Conservation (phyloP, 2,329 filamentous ascomycete species). For the Aspergillus chevalieri region DNA sequence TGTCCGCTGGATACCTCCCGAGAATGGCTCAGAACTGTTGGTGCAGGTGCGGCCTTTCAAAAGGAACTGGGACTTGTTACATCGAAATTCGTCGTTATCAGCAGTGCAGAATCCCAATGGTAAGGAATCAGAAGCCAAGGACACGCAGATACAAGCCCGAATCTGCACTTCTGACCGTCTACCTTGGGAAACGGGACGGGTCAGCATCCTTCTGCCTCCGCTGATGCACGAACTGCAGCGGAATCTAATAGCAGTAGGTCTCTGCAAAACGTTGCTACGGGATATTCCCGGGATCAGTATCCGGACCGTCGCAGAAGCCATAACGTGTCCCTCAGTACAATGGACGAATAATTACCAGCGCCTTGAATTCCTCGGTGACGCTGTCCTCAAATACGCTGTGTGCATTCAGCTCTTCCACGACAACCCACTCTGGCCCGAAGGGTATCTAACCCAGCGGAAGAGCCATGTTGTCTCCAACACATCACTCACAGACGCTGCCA, state of each 20-base stretch:
- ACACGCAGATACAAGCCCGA: too few species aligned
- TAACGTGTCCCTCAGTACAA: conserved; percentile 58
- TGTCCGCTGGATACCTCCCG: too few species aligned
- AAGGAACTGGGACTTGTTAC: too few species aligned
- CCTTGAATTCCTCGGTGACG: conserved; percentile 82
- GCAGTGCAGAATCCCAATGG: too few species aligned
- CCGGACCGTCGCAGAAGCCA: conserved; percentile 59
- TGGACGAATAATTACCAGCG: conserved; percentile 68
- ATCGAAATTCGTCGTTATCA: too few species aligned
- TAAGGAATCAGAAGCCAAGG: too few species aligned
- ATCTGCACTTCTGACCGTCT: too few species aligned
- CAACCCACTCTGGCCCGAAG: conserved; percentile 66
- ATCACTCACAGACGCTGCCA: conserved; percentile 60
- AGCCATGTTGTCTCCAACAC: conserved; percentile 68
- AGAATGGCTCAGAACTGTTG: too few species aligned
- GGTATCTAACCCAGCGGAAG: conserved; percentile 64
- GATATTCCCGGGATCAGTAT: conserved; percentile 50
- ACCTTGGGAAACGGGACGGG: too few species aligned
- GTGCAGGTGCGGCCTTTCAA: too few species aligned
- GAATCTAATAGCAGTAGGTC: conserved; percentile 42
- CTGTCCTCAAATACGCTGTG: conserved; percentile 68
- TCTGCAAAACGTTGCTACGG: conserved; percentile 52
- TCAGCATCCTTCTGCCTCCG: too few species aligned
- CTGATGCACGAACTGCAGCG: too few species aligned
- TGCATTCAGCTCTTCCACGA: conserved; percentile 58